Evolutionary conservation across 1,284 basidiomycete genomes (phyloP).

Genomic region (Ceratobasidium sp.): DNA sequence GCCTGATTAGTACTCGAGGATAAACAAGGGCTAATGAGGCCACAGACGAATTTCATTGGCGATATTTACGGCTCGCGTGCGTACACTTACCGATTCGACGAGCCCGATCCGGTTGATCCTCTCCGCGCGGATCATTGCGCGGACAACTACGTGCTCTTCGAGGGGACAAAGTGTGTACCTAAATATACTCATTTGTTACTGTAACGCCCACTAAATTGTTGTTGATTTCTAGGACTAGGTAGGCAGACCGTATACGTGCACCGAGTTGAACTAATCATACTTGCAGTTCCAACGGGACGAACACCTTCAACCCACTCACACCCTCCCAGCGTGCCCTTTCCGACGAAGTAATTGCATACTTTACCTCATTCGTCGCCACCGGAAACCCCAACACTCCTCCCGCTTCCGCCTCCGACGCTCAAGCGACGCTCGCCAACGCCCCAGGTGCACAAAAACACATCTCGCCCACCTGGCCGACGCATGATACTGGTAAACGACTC

Average conservation of each 20-base stretch:
- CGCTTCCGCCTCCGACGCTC: not conserved
- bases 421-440: not conserved
- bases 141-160: constrained; percentile 27
- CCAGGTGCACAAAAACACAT: not conserved
- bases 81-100: constrained; percentile 31
- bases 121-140: constrained; percentile 12
- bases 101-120: constrained; percentile 17
- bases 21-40: too few species aligned
- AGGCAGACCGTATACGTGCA: not conserved
- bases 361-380: constrained; percentile 21
- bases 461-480: constrained; percentile 5
- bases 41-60: not conserved
- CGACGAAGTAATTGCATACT: constrained; percentile 19
- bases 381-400: constrained; percentile 8
- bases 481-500: constrained; percentile 14
- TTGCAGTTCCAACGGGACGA: constrained; percentile 25
- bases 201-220: not conserved
- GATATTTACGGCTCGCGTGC: constrained; percentile 8
- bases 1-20: not conserved
- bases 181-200: not conserved
- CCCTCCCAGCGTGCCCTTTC: constrained; percentile 21
- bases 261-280: not conserved
- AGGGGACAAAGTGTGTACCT: constrained; percentile 23
- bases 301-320: constrained; percentile 18
- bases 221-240: constrained; percentile 2